Percentiles rank a stretch among this genome's conserved stretches.
phyloP scores from a whole-genome alignment of 805 yeast genomes.

The Pichia membranifaciens region DNA sequence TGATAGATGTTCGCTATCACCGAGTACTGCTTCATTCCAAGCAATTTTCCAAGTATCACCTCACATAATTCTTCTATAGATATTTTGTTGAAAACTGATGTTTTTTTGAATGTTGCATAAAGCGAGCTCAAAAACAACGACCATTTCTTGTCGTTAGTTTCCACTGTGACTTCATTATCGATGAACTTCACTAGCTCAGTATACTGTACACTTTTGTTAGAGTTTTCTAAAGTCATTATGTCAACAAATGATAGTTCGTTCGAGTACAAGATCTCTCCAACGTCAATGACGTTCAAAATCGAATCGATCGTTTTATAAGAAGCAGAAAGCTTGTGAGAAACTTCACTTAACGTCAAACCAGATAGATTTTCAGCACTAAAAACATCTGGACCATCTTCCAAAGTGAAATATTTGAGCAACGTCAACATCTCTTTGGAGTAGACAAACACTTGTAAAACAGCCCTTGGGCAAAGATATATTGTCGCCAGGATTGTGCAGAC shows the following conservation, averaged over 20 bases:
- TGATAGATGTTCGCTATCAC: conserved; percentile 17
- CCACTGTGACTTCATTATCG: conserved; percentile 20
- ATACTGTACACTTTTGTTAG: conserved; percentile 18
- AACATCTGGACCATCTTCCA: not conserved
- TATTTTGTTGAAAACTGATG: conserved; percentile 24
- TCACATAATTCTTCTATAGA: conserved; percentile 18
- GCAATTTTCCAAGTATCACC: conserved; percentile 19
- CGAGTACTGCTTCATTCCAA: conserved; percentile 20
- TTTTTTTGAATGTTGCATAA: conserved; percentile 24
- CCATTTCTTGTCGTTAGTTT: conserved; percentile 22
- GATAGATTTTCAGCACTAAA: not conserved
- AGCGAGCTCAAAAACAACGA: conserved; percentile 23
- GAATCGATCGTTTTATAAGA: conserved; percentile 15
- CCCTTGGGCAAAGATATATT: conserved; percentile 23
- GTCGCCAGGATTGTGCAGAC: conserved; percentile 18
- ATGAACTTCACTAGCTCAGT: conserved; percentile 24
- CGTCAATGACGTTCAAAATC: conserved; percentile 21
- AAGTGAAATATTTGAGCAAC: conserved; percentile 13
- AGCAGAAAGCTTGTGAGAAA: conserved; percentile 7
- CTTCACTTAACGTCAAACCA: not conserved
- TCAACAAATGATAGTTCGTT: conserved; percentile 25
- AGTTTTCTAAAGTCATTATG: conserved; percentile 19
- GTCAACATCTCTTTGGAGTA: conserved; percentile 25
- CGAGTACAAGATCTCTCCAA: conserved; percentile 25
- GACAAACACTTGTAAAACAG: conserved; percentile 21